Percentiles rank a stretch among this genome's conserved stretches.
These are phyloP conservation scores for Hyphodiscus sp. DNA, from an alignment of 2,329 filamentous ascomycete species.

Conservation along the genomic window DNA sequence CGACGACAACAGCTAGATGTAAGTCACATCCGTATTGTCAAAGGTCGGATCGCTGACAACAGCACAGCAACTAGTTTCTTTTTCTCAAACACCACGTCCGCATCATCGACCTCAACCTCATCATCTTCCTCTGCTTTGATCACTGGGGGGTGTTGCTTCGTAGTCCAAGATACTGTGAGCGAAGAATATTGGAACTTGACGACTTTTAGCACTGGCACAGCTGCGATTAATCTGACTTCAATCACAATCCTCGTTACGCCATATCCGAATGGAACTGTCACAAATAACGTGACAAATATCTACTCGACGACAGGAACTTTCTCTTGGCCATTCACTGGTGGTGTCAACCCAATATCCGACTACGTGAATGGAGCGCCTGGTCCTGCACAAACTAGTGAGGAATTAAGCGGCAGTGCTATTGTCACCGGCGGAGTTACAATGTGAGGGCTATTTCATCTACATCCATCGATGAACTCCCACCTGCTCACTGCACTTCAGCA, in stretches of 20 bases:
- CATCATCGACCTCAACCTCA: not conserved
- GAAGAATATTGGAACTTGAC: constrained; percentile 6
- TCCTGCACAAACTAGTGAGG: not conserved
- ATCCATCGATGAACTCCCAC: too few species aligned
- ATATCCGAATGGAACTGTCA: constrained; percentile 6
- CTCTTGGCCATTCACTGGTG: not conserved
- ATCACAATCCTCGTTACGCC: constrained; percentile 11
- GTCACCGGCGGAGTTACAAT: constrained; percentile 8
- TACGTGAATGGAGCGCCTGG: constrained; percentile 1
- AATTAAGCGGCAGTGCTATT: constrained; percentile 3
- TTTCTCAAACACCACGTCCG: not conserved
- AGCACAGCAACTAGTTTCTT: not conserved
- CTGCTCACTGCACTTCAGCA: too few species aligned
- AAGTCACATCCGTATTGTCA: too few species aligned
- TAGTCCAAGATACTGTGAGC: constrained; percentile 10
- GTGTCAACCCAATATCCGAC: constrained; percentile 3
- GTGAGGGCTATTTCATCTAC: not conserved
- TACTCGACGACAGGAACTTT: constrained; percentile 7
- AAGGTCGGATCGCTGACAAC: too few species aligned
- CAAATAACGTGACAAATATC: constrained; percentile 6
- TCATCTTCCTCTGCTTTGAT: not conserved
- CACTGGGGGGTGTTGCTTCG: constrained; percentile 7
- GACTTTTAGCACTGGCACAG: not conserved
- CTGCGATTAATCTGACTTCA: constrained; percentile 5
- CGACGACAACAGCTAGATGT: too few species aligned